Evolutionary conservation across 176 grass and related monocot genomes (phyloP), one percentile per base, ranked within the genome.

Genomic region (Juncus effusus): DNA sequence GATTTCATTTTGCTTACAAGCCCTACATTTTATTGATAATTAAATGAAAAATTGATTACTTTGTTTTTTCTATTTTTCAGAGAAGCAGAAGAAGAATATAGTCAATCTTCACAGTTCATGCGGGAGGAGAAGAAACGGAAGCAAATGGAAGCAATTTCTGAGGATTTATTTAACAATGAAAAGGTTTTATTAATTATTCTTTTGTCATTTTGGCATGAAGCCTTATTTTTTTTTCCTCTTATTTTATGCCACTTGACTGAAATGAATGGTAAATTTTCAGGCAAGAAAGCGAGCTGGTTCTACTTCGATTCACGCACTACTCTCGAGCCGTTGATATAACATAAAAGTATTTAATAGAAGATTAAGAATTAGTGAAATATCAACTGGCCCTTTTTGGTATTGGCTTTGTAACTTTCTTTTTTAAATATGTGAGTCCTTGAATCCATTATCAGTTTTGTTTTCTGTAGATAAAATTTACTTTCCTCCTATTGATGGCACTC

Each of bases 121-220:
- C 73, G 78, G 70, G 85, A 92, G 78, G 93, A 97, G 63, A 92
- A 76, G 78, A 80, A 79, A 54, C 80, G 77, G 36, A 92, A 83
- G 50, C 93, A 97, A 78, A 88, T 92, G 75, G 93, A 97, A 66
- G 78, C 93, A 50, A 75, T 89, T 62, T 84, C 85, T 0, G 93
- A 89, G 14, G 85, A 97, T 74, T 79, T 97, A 42, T 97, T 97
- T 72, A 89, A 86, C 80, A 83, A 89, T 65, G 72, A 80, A 36
- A 97, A 89, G 93, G 93, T 86, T 62, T 61, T 7, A 35, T 15
- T 13, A 36, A 60, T 42, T 47, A 56, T 63, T 63, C 54, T 38
- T 60, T 4, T 6, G 5, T 5, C 19, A 70, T 37, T 54, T 5
- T 40, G 38, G 49, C 10, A 16, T 1, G 37, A 53, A 53, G 54